phyloP scores from a whole-genome alignment of 2,329 filamentous ascomycete genomes.

The Endoconidiophora polonica region DNA sequence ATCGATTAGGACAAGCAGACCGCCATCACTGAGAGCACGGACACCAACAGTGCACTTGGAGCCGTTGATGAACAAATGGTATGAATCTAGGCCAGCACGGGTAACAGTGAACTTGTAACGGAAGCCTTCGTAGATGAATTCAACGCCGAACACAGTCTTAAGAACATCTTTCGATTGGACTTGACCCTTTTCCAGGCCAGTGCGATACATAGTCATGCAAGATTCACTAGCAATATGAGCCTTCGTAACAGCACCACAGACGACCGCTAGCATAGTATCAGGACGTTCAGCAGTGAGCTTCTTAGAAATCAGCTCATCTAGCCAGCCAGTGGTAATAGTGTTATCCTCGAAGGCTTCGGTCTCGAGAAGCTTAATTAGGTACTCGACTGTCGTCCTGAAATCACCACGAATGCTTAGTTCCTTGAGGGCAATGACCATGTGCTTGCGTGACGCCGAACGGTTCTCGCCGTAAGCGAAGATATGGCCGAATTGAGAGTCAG shows the following conservation, averaged over 20 bases:
- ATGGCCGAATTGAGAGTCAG: slow-evolving; percentile 96
- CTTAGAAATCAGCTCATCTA: slow-evolving; percentile 96
- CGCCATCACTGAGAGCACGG: slow-evolving; percentile 81
- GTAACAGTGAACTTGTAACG: slow-evolving; percentile 98
- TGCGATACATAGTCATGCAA: slow-evolving; percentile 73
- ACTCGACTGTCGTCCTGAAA: slow-evolving; percentile 96
- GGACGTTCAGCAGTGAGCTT: slow-evolving; percentile 92
- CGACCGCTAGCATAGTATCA: slow-evolving; percentile 81
- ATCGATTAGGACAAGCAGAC: slow-evolving; percentile 74
- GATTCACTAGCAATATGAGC: slow-evolving; percentile 86
- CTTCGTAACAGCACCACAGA: slow-evolving; percentile 88
- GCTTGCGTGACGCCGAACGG: slow-evolving; percentile 85
- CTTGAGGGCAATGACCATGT: slow-evolving; percentile 98
- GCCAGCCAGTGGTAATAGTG: slow-evolving; percentile 97
- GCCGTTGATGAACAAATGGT: slow-evolving; percentile 96
- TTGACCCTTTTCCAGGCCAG: slow-evolving; percentile 88
- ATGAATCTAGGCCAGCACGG: slow-evolving; percentile 79
- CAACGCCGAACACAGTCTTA: slow-evolving; percentile 92
- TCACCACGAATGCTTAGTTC: slow-evolving; percentile 98
- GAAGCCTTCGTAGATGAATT: slow-evolving; percentile 95
- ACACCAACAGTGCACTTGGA: slow-evolving; percentile 92
- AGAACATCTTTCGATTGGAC: slow-evolving; percentile 92
- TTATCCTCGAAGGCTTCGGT: slow-evolving; percentile 98
- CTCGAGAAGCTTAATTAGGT: slow-evolving; percentile 95
- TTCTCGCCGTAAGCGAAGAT: slow-evolving; percentile 99